These are phyloP conservation scores for Vitis cinerea DNA, from an alignment of 164 flowering plant species.

Conservation along the genomic window DNA sequence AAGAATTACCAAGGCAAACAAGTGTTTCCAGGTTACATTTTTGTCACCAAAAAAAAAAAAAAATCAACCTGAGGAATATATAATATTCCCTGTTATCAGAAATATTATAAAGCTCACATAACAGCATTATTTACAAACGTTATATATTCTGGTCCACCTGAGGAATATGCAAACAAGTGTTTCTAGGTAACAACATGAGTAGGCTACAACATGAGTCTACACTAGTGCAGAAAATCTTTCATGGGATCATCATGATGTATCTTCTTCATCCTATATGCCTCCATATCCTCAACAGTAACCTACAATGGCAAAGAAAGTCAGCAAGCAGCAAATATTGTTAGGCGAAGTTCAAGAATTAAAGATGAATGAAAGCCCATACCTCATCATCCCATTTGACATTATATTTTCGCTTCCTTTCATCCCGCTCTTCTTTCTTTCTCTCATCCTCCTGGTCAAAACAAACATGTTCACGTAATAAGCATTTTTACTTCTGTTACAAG, in stretches of 20 bases:
- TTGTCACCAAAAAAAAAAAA: no score
- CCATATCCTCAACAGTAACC: conserved; percentile 90
- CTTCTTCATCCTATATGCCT: conserved; percentile 73
- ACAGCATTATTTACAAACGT: no score
- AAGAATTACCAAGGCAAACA: no score
- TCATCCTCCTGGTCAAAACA: conserved; percentile 69
- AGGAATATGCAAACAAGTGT: no score
- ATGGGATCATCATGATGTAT: conserved; percentile 77
- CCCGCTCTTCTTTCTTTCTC: conserved; percentile 71
- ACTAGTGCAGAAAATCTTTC: conserved; percentile 70
- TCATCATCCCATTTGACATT: conserved; percentile 81
- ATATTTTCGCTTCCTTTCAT: conserved; percentile 86
- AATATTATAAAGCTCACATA: no score
- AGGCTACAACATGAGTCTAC: neutral
- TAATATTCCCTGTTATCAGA: no score
- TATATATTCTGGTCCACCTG: no score
- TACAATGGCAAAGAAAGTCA: conserved; percentile 12
- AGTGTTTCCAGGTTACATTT: no score
- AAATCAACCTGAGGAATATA: no score
- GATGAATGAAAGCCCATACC: conserved; percentile 29
- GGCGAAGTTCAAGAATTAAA: neutral
- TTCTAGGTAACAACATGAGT: neutral
- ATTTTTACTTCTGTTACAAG: neutral
- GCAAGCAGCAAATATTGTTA: neutral
- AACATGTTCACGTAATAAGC: neutral